Evolutionary conservation across 768 basidiomycete species (phyloP).

Genomic region (Pisolithus albus): DNA sequence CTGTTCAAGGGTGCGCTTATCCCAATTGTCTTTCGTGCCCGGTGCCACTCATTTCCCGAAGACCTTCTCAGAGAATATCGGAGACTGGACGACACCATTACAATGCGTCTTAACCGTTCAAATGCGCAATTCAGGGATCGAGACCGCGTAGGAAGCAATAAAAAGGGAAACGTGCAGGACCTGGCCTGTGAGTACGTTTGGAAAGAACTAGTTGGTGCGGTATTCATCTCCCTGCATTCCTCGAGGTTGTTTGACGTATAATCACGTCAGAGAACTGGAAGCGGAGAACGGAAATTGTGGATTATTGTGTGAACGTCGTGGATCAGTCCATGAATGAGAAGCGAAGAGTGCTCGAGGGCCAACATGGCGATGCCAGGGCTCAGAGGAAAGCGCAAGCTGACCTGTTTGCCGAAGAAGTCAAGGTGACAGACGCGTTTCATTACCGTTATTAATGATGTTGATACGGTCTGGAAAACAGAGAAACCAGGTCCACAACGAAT

Average conservation of each 20-base stretch:
- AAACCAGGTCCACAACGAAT: constrained; percentile 70
- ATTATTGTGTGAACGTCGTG: constrained; percentile 68
- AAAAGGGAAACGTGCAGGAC: constrained; percentile 55
- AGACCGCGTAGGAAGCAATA: constrained; percentile 43
- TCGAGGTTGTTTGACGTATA: constrained; percentile 13
- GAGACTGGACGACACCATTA: constrained; percentile 71
- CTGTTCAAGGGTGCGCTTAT: constrained; percentile 56
- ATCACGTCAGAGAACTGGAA: constrained; percentile 55
- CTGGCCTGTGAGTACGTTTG: constrained; percentile 72
- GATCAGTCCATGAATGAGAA: constrained; percentile 59
- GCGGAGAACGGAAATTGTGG: constrained; percentile 62
- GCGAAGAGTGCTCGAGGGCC: constrained; percentile 36
- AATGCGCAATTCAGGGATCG: constrained; percentile 69
- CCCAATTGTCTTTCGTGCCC: background rate
- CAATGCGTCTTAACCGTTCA: constrained; percentile 75
- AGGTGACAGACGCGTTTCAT: constrained; percentile 42
- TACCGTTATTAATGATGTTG: constrained; percentile 23
- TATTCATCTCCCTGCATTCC: constrained; percentile 9
- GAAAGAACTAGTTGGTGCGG: constrained; percentile 72
- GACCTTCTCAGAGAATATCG: constrained; percentile 81
- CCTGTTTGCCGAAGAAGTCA: constrained; percentile 61
- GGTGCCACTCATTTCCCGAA: constrained; percentile 27
- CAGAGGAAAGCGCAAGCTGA: constrained; percentile 49
- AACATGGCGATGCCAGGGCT: constrained; percentile 37
- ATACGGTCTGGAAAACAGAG: constrained; percentile 37